phyloP scores from a whole-genome alignment of 106 monocot genomes.

The Dioscorea dumetorum region DNA sequence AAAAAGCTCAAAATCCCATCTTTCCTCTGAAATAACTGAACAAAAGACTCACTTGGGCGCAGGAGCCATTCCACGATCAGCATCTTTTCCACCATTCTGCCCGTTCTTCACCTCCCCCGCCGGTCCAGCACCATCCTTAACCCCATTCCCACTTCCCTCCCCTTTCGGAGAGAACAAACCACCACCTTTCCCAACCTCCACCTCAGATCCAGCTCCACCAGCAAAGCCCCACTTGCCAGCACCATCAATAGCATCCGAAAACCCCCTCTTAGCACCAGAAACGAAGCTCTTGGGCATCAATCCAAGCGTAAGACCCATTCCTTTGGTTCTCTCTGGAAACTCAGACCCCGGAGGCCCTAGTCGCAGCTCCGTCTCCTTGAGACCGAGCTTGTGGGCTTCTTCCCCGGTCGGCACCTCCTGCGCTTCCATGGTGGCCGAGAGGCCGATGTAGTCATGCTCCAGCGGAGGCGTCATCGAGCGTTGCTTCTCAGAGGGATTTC shows the following conservation, averaged over 20 bases:
- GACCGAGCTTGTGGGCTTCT: conserved; percentile 1
- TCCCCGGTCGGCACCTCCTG: conserved; percentile 6
- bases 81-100: neutral
- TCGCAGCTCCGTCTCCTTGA: conserved; percentile 75
- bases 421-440: conserved; percentile 16
- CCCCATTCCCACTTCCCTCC: neutral
- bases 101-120: conserved; percentile 26
- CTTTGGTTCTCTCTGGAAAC: conserved; percentile 38
- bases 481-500: neutral
- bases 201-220: conserved; percentile 1
- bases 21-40: neutral
- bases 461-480: conserved; percentile 41
- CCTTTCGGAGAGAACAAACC: conserved; percentile 9
- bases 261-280: conserved; percentile 63
- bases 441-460: conserved; percentile 74
- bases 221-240: conserved; percentile 10
- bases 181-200: conserved; percentile 15
- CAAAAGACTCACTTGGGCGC: conserved; percentile 51
- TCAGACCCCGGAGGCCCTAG: conserved; percentile 71
- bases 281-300: conserved; percentile 20
- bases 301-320: conserved; percentile 26
- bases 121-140: conserved; percentile 1
- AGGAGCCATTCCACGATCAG: conserved; percentile 22
- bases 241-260: conserved; percentile 19
- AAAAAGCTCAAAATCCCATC: neutral